Evolutionary conservation across 805 yeast species (phyloP).

Genomic region (Ogataea trehaloabstinens): DNA sequence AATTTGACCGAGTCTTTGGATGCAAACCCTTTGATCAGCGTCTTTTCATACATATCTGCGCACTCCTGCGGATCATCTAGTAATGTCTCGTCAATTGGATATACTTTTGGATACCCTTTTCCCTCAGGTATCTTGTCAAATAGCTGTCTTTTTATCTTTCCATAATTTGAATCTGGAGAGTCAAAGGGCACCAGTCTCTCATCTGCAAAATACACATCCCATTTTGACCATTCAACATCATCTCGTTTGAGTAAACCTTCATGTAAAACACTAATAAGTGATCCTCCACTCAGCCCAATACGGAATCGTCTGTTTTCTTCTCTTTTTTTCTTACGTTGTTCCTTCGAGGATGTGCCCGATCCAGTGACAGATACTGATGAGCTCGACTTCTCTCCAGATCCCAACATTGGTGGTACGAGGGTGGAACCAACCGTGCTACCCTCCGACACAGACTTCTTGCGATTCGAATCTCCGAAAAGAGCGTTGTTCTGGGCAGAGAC

Average conservation of each 20-base stretch:
- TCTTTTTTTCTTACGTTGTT: slow-evolving; percentile 45
- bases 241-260: slow-evolving; percentile 77
- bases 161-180: slow-evolving; percentile 81
- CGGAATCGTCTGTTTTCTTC: slow-evolving; percentile 72
- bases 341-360: slow-evolving; percentile 17
- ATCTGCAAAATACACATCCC: slow-evolving; percentile 97
- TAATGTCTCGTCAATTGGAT: slow-evolving; percentile 75
- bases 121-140: slow-evolving; percentile 64
- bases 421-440: slow-evolving; percentile 2
- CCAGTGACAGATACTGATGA: slow-evolving; percentile 14
- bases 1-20: slow-evolving; percentile 93
- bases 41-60: slow-evolving; percentile 90
- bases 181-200: slow-evolving; percentile 91
- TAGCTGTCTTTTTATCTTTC: slow-evolving; percentile 79
- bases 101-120: slow-evolving; percentile 63
- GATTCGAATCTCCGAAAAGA: slow-evolving; percentile 35
- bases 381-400: slow-evolving; percentile 9
- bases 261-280: slow-evolving; percentile 78
- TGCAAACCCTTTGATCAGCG: slow-evolving; percentile 85
- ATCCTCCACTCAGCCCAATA: slow-evolving; percentile 92
- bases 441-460: slow-evolving; percentile 14
- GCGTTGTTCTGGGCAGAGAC: slow-evolving; percentile 82
- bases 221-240: slow-evolving; percentile 80
- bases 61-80: slow-evolving; percentile 84
- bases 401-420: slow-evolving; percentile 3